Base-by-base conservation (phyloP, 768 basidiomycete genomes). In the Trametes cingulata region DNA sequence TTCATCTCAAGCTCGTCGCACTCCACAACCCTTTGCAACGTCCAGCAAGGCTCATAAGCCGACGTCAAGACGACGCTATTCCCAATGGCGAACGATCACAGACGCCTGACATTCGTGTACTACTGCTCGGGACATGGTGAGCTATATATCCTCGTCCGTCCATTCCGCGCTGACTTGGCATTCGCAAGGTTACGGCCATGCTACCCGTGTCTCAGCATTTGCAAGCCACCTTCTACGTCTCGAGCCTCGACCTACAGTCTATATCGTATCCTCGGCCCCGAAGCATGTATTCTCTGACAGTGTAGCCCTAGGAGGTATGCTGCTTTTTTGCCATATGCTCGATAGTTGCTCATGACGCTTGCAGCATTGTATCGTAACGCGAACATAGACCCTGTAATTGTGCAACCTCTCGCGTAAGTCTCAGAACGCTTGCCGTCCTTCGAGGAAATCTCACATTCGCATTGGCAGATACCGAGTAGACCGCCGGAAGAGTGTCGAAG, bases 161-260 rank as follows among this genome's bases (percentile, higher is more conserved):
- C 35, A 17, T 6, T 35, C 37, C 14, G 13, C 33, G 27, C 27
- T 42, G 41, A 19, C 40, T 37, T 14, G 29, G 15, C n/a, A 20
- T 22, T 20, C 49, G 22, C n/a, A 33, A 88, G 86, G 87, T n/a
- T 91, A 87, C 56, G 87, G 90, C n/a, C 90, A 92, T 68, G 90
- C 90, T 9, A 93, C 90, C 3, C 83, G 90, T 37, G 90, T 91
- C 15, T 88, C 88, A 15, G 90, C 90, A 1, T 84, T 91, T 62
- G 78, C 87, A 3, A 72, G 77, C 46, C 82, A 85, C 63, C 77
- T 93, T 17, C 75, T 87, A 20, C 75, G 72, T 52, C 75, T 85
- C 14, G 62, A 71, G 6, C 71, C 73, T 6, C 72, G 71, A 41
- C 84, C 85, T 17, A 74, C 68, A 8, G 74, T 91, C 10, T 75